phyloP scores from a whole-genome alignment of 495 filamentous ascomycete genomes.

The Xylaria telfairii region DNA sequence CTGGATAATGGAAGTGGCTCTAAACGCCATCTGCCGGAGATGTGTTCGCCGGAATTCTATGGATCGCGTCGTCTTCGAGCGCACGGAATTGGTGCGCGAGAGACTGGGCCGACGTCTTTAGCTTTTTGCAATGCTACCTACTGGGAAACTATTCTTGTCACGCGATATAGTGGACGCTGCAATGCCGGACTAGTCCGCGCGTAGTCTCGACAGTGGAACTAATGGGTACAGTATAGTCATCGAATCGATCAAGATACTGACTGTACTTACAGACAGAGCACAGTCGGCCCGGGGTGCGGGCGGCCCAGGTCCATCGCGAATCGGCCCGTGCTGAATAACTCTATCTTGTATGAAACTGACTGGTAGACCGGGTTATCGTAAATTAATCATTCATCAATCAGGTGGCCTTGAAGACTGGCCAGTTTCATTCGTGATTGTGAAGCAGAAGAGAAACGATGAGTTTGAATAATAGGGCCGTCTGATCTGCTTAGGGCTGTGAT shows the following conservation, averaged over 20 bases:
- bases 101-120: not conserved
- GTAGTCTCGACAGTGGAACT: conserved; percentile 20
- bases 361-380: not conserved
- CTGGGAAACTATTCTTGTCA: conserved; percentile 19
- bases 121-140: conserved; percentile 15
- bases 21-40: not conserved
- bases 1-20: not conserved
- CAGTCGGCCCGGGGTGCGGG: conserved; percentile 13
- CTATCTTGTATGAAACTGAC: not conserved
- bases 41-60: not conserved
- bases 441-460: not conserved
- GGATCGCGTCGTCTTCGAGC: not conserved
- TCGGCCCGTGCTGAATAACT: conserved; percentile 18
- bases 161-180: conserved; percentile 16
- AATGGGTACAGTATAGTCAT: conserved; percentile 10
- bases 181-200: conserved; percentile 3
- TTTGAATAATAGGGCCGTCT: conserved; percentile 13
- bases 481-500: not conserved
- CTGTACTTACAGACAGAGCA: no score
- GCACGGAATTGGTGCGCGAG: not conserved
- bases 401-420: not conserved
- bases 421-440: not conserved
- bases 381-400: not conserved
- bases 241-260: not conserved
- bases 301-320: conserved; percentile 7